These are phyloP conservation scores for Sideroxylon spinosum DNA, from an alignment of 179 eudicot species.

Conservation along the genomic window DNA sequence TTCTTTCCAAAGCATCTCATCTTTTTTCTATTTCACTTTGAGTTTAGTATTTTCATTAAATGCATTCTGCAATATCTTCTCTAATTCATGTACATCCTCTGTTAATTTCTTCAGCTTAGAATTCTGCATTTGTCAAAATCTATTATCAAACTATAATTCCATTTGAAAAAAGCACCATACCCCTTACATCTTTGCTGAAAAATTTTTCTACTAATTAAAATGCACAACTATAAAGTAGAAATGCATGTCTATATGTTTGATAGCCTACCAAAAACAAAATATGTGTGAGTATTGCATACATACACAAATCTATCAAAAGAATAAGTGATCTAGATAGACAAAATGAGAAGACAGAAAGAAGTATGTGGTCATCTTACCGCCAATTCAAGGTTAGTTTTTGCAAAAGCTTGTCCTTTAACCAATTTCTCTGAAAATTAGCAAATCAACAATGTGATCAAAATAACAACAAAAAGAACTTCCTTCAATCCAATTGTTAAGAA, in stretches of 20 bases:
- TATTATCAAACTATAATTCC: constrained; percentile 7
- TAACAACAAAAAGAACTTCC: not conserved
- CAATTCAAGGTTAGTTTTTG: constrained; percentile 69
- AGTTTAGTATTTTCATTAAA: constrained; percentile 82
- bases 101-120: constrained; percentile 71
- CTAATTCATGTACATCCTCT: constrained; percentile 57
- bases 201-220: no score
- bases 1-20: constrained; percentile 83
- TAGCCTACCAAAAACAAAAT: no score
- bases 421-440: constrained; percentile 54
- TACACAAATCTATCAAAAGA: not conserved
- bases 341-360: not conserved
- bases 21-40: constrained; percentile 83
- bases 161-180: not conserved
- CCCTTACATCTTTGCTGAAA: not conserved
- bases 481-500: no score
- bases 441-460: constrained; percentile 16
- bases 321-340: not conserved
- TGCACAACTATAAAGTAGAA: not conserved
- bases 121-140: constrained; percentile 40
- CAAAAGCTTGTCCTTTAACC: constrained; percentile 75
- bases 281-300: not conserved
- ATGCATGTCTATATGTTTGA: not conserved
- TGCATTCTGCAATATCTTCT: constrained; percentile 74
- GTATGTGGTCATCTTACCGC: constrained; percentile 41